These are phyloP conservation scores for Arthrobotrys musiformis DNA, from an alignment of 2,329 filamentous ascomycete species.

Conservation along the genomic window DNA sequence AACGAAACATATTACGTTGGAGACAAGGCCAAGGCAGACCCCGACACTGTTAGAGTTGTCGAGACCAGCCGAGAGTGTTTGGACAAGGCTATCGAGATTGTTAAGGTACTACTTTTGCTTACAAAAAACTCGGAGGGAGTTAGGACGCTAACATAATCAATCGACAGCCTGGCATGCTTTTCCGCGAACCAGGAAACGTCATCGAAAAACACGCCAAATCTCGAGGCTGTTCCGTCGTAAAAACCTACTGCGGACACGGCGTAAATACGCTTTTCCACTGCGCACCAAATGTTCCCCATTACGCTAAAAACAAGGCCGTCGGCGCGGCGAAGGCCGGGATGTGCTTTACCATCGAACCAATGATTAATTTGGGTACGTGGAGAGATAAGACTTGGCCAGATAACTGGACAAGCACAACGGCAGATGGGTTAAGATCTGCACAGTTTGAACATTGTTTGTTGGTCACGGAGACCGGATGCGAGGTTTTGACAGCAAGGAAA, in stretches of 20 bases:
- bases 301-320: slow-evolving; percentile 97
- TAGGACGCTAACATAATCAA: neutral
- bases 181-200: slow-evolving; percentile 90
- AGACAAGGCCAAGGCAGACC: slow-evolving; percentile 82
- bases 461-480: slow-evolving; percentile 83
- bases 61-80: slow-evolving; percentile 90
- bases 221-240: slow-evolving; percentile 86
- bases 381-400: slow-evolving; percentile 97
- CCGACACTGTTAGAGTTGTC: slow-evolving; percentile 87
- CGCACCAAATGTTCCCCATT: slow-evolving; percentile 93
- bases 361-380: slow-evolving; percentile 93
- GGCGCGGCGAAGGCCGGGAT: slow-evolving; percentile 94
- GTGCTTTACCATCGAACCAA: slow-evolving; percentile 99
- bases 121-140: neutral
- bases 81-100: slow-evolving; percentile 87
- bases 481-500: slow-evolving; percentile 79
- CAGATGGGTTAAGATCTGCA: slow-evolving; percentile 87
- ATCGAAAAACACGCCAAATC: slow-evolving; percentile 96
- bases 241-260: slow-evolving; percentile 95
- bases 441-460: slow-evolving; percentile 92
- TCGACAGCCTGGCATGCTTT: slow-evolving; percentile 78
- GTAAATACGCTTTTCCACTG: slow-evolving; percentile 94
- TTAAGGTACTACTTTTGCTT: slow-evolving; percentile 68
- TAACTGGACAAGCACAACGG: slow-evolving; percentile 96
- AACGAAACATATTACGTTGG: slow-evolving; percentile 99